phyloP scores from a whole-genome alignment of 1,139 yeast species.

The Pichia sp. region DNA sequence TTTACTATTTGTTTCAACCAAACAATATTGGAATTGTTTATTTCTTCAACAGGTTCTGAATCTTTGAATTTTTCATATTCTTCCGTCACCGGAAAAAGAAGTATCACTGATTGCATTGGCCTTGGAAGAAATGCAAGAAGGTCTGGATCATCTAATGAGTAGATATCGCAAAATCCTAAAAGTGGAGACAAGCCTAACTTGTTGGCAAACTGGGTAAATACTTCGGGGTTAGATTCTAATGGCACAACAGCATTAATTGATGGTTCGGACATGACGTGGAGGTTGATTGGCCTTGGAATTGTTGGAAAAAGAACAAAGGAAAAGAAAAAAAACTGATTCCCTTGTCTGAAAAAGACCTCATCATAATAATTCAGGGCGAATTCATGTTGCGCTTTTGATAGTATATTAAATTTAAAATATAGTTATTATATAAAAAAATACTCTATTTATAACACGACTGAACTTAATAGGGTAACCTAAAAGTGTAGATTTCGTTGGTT shows the following conservation, averaged over 20 bases:
- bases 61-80: slow-evolving; percentile 49
- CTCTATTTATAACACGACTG: too few relatives aligned
- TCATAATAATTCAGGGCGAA: too few relatives aligned
- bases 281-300: too few relatives aligned
- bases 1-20: slow-evolving; percentile 85
- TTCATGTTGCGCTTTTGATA: too few relatives aligned
- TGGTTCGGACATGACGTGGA: not conserved
- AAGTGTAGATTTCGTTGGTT: too few relatives aligned
- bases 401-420: too few relatives aligned
- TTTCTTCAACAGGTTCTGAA: slow-evolving; percentile 2
- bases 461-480: too few relatives aligned
- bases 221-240: slow-evolving; percentile 82
- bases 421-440: too few relatives aligned
- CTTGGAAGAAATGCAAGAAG: slow-evolving; percentile 72
- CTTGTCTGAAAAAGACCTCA: too few relatives aligned
- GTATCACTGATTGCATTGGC: slow-evolving; percentile 67
- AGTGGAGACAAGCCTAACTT: slow-evolving; percentile 60
- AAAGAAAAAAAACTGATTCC: too few relatives aligned
- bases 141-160: slow-evolving; percentile 75
- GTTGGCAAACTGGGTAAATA: slow-evolving; percentile 67
- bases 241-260: slow-evolving; percentile 55
- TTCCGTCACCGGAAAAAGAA: slow-evolving; percentile 74
- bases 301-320: too few relatives aligned
- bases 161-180: slow-evolving; percentile 71
- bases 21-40: slow-evolving; percentile 27